Evolutionary conservation across 2,329 filamentous ascomycete species (phyloP), one percentile per base, ranked within the genome.

Genomic region (Colletotrichum cereale): DNA sequence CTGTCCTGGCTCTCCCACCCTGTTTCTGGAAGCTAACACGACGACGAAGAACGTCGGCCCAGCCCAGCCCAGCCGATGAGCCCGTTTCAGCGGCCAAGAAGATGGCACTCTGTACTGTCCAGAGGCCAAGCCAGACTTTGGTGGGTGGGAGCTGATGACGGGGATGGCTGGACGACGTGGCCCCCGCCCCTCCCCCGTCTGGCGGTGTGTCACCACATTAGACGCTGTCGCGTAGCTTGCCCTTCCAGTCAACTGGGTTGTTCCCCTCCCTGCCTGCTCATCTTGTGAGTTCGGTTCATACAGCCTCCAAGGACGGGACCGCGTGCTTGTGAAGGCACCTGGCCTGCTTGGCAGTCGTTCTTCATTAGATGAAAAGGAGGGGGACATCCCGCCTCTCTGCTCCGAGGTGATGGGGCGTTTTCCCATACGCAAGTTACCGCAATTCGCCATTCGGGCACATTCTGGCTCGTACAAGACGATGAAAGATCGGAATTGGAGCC

Each of bases 401-500:
- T 38, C 2, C 44, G 52, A 12, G 31, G 36, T 10, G 52, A 31
- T 36, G 21, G 3, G n/a, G 11, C 2, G 26, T 21, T 48, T 16
- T 24, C 47, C 26, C 48, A 26, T 40, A 8, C 47, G 21, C 10
- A 34, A 3, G 12, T 10, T 18, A 34, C 18, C 24, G n/a, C n/a
- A 52, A 26, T 52, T 6, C 6, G 16, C 3, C 26, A 29, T 31
- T 24, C 21, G 36, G 36, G 26, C 38, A 18, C 21, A 34, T 36
- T 21, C 29, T 34, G 14, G 42, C 26, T 69, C 44, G 44, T 14
- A 50, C 14, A 47, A 16, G 48, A 52, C 58, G 38, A 61, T 71
- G 40, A 72, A 66, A 52, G 55, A 31, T 16, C 67, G 72, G n/a
- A 66, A 56, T 21, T 73, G 71, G 71, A 67, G 66, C 38, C 71